These are phyloP conservation scores for Phytophthora citrophthora DNA, from an alignment of 352 stramenopile species.

Conservation along the genomic window DNA sequence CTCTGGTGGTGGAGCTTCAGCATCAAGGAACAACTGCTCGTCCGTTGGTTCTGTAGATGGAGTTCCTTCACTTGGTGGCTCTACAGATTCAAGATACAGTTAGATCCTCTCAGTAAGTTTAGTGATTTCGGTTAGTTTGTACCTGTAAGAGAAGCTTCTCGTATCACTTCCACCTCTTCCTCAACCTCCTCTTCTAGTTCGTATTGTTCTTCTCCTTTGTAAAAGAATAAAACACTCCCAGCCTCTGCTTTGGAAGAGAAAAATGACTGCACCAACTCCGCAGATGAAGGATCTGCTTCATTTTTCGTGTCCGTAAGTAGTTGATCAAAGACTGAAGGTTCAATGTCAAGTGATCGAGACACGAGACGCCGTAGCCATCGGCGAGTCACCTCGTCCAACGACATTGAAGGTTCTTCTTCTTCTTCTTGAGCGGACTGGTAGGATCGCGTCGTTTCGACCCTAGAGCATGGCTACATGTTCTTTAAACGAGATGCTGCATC, in stretches of 20 bases:
- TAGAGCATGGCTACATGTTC: constrained; percentile 24
- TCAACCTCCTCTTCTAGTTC: constrained; percentile 84
- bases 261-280: constrained; percentile 58
- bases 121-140: background rate
- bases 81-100: background rate
- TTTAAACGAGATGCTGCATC: constrained; percentile 8
- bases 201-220: constrained; percentile 63
- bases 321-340: constrained; percentile 60
- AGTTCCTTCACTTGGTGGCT: constrained; percentile 14
- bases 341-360: constrained; percentile 62
- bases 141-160: constrained; percentile 39
- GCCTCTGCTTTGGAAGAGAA: constrained; percentile 60
- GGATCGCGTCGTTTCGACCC: constrained; percentile 21
- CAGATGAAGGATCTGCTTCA: constrained; percentile 39
- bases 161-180: constrained; percentile 74
- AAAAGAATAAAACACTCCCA: constrained; percentile 84
- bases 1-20: constrained; percentile 27
- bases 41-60: constrained; percentile 51
- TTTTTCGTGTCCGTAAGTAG: constrained; percentile 47
- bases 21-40: constrained; percentile 77
- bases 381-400: constrained; percentile 58
- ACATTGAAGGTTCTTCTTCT: constrained; percentile 8
- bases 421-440: background rate
- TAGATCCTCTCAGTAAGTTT: background rate
- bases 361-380: constrained; percentile 76